Conservation (phyloP, 2,329 filamentous ascomycete genomes). For the Sphaerulina vaccinii region DNA sequence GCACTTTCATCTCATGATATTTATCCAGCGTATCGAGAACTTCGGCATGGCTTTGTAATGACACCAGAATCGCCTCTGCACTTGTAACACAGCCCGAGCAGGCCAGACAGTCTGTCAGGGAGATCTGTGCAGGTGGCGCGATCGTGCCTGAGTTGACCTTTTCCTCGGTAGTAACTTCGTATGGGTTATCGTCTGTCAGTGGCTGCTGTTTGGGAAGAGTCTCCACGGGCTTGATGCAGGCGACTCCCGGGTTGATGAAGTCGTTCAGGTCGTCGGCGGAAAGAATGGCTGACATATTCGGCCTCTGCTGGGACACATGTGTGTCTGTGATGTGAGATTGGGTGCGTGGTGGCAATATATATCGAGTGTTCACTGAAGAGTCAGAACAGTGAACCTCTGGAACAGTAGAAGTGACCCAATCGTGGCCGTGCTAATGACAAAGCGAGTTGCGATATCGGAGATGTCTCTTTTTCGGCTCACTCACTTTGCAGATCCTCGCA, state of each 20-base stretch:
- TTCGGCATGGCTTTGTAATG: slow-evolving; percentile 88
- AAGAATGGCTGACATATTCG: slow-evolving; percentile 87
- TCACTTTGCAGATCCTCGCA: not conserved
- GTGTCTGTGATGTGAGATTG: not conserved
- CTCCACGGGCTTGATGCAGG: slow-evolving; percentile 97
- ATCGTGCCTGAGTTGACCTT: slow-evolving; percentile 55
- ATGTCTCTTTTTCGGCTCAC: not conserved
- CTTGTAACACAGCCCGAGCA: slow-evolving; percentile 98
- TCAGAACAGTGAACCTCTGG: too few species aligned
- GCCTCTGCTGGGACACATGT: slow-evolving; percentile 36
- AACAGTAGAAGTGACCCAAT: slow-evolving; percentile 6
- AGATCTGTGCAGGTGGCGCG: slow-evolving; percentile 80
- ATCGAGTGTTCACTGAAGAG: too few species aligned
- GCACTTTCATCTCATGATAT: slow-evolving; percentile 34
- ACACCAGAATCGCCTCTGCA: slow-evolving; percentile 94
- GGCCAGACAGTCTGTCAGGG: slow-evolving; percentile 92
- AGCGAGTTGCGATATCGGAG: slow-evolving; percentile 10
- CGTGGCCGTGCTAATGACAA: not conserved
- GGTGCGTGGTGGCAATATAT: too few species aligned
- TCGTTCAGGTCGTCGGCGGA: slow-evolving; percentile 97
- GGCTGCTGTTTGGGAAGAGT: slow-evolving; percentile 69
- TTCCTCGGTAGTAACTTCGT: slow-evolving; percentile 94
- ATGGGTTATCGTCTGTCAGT: slow-evolving; percentile 48
- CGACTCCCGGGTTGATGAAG: slow-evolving; percentile 96
- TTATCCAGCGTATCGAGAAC: slow-evolving; percentile 79